A percentile compares a stretch with the other conserved stretches of the same genome.
phyloP scores from a whole-genome alignment of 2,329 filamentous ascomycete species.

The Aspergillus pseudonomiae region DNA sequence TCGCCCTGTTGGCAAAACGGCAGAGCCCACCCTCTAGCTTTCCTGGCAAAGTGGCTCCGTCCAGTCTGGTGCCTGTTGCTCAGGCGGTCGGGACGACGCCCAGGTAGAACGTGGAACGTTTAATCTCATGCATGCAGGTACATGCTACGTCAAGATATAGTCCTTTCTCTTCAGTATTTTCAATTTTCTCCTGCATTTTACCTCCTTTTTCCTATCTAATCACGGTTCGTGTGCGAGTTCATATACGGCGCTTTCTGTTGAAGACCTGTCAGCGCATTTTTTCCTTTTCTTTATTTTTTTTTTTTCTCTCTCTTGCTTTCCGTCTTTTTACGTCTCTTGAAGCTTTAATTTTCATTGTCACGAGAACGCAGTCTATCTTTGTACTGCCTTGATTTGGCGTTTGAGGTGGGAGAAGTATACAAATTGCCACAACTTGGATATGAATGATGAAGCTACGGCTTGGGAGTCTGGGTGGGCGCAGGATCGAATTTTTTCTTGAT shows the following conservation, averaged over 20 bases:
- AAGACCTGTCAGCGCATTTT: conserved; percentile 6
- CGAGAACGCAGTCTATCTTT: conserved; percentile 10
- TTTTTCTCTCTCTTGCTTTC: conserved; percentile 15
- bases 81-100: conserved; percentile 38
- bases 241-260: conserved; percentile 15
- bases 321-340: not conserved
- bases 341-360: conserved; percentile 7
- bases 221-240: conserved; percentile 9
- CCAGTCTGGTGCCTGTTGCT: conserved; percentile 35
- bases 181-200: conserved; percentile 10
- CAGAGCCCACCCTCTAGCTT: conserved; percentile 42
- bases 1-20: conserved; percentile 51
- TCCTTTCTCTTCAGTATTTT: conserved; percentile 8
- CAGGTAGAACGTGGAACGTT: conserved; percentile 26
- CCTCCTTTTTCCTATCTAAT: conserved; percentile 14
- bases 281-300: conserved; percentile 12
- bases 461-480: conserved; percentile 24
- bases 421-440: conserved; percentile 26
- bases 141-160: conserved; percentile 22
- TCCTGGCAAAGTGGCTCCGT: conserved; percentile 31
- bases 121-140: conserved; percentile 17
- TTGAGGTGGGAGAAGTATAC: conserved; percentile 18
- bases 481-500: conserved; percentile 8
- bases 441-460: conserved; percentile 19
- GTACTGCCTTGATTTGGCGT: conserved; percentile 16